Conservation (phyloP, 192 early-diverging fungal species). For the Nowakowskiella sp. region DNA sequence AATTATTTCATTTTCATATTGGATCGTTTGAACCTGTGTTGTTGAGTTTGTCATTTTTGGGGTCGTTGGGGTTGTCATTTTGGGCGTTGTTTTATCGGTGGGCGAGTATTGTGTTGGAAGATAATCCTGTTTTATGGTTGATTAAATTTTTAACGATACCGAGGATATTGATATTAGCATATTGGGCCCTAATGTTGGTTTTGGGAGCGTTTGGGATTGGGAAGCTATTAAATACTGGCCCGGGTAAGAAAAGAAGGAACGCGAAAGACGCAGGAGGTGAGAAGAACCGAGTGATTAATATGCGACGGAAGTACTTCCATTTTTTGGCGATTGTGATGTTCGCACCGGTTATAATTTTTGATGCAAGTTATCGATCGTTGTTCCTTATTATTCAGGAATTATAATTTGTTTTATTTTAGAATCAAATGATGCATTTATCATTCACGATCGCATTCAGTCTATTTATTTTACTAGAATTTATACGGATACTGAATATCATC, state of each 20-base stretch:
- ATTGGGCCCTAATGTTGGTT: not conserved
- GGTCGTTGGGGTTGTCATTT: too few species aligned
- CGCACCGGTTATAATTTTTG: constrained; percentile 64
- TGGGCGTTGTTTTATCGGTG: too few species aligned
- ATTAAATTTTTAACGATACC: constrained; percentile 2
- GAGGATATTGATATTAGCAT: too few species aligned
- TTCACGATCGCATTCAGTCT: constrained; percentile 66
- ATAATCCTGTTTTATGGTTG: constrained; percentile 6
- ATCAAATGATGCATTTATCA: constrained; percentile 67
- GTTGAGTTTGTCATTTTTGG: too few species aligned
- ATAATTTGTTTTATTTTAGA: constrained; percentile 24
- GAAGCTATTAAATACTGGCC: too few species aligned
- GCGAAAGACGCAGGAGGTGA: not conserved
- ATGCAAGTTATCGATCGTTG: constrained; percentile 52
- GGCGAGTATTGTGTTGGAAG: too few species aligned
- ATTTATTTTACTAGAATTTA: constrained; percentile 70
- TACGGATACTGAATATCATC: constrained; percentile 71
- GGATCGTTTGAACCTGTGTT: too few species aligned
- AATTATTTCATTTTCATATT: too few species aligned
- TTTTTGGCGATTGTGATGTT: constrained; percentile 76
- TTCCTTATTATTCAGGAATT: constrained; percentile 1
- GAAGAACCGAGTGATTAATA: constrained; percentile 13
- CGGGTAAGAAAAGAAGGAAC: too few species aligned
- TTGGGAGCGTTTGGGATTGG: not conserved
- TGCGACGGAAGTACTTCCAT: constrained; percentile 80